These are phyloP conservation scores for Aquanectria penicillioides DNA, from an alignment of 2,329 filamentous ascomycete species.

Conservation along the genomic window DNA sequence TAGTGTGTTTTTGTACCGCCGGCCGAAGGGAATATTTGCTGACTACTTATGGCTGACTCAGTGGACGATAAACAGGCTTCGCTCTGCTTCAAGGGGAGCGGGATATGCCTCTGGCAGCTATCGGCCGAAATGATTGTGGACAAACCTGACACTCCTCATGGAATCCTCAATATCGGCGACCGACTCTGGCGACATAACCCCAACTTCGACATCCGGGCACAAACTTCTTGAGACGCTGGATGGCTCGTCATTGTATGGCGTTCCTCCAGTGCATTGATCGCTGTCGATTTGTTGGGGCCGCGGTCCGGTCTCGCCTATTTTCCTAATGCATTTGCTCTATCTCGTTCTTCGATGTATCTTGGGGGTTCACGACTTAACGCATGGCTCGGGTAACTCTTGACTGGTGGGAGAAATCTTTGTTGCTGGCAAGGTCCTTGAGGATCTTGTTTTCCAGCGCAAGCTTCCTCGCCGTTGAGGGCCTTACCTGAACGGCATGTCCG, in stretches of 20 bases:
- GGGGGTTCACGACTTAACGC: constrained; percentile 47
- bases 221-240: constrained; percentile 30
- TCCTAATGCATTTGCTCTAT: constrained; percentile 50
- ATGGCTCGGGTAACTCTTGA: constrained; percentile 52
- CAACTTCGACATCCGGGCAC: constrained; percentile 42
- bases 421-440: constrained; percentile 16
- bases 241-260: constrained; percentile 28
- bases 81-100: constrained; percentile 81
- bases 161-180: constrained; percentile 32
- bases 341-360: constrained; percentile 55
- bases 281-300: constrained; percentile 40
- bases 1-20: constrained; percentile 75
- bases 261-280: constrained; percentile 37
- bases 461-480: constrained; percentile 28
- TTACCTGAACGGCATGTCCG: constrained; percentile 53
- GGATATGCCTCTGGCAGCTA: constrained; percentile 54
- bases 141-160: constrained; percentile 27
- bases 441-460: constrained; percentile 16
- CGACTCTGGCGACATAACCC: constrained; percentile 39
- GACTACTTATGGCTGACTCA: constrained; percentile 82
- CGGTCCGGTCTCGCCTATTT: constrained; percentile 41
- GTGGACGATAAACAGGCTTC: constrained; percentile 86
- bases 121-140: constrained; percentile 47
- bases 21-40: constrained; percentile 76
- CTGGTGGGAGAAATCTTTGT: constrained; percentile 25